Evolutionary conservation across 1,284 basidiomycete species (phyloP).

Genomic region (Malassezia caprae): DNA sequence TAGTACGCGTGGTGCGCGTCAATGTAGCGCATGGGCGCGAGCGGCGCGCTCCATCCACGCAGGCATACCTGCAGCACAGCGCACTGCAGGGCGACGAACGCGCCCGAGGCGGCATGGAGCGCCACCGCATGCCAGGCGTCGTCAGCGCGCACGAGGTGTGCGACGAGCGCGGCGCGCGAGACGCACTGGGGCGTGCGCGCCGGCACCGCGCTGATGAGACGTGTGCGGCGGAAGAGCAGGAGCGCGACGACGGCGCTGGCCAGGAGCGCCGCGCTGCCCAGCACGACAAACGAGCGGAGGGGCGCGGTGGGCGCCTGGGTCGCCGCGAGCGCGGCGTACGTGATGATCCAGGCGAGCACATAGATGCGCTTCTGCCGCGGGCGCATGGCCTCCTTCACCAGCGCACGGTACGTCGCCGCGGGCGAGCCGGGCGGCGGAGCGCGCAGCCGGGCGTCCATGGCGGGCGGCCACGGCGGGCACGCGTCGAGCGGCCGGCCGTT

Average conservation of each 20-base stretch:
- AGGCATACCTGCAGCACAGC: slow-evolving; percentile 3
- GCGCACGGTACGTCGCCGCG: slow-evolving; percentile 9
- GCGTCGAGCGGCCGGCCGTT: background rate
- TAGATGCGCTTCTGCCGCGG: slow-evolving; percentile 31
- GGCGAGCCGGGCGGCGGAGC: slow-evolving; percentile 5
- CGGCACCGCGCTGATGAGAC: background rate
- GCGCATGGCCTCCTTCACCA: slow-evolving; percentile 20
- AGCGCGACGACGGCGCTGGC: slow-evolving; percentile 18
- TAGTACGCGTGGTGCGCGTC: slow-evolving; percentile 28
- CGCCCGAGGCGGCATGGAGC: slow-evolving; percentile 15
- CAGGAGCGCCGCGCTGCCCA: slow-evolving; percentile 16
- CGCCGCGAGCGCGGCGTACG: slow-evolving; percentile 19
- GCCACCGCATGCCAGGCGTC: background rate
- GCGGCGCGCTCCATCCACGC: background rate
- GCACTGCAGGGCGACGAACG: slow-evolving; percentile 17
- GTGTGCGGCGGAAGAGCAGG: slow-evolving; percentile 17
- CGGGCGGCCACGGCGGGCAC: slow-evolving; percentile 2
- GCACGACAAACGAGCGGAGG: slow-evolving; percentile 8
- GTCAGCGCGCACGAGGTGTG: background rate
- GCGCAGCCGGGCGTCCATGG: background rate
- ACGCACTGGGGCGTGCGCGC: background rate
- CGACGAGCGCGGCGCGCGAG: background rate
- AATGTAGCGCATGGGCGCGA: slow-evolving; percentile 23
- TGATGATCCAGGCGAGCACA: slow-evolving; percentile 20
- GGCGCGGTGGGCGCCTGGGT: slow-evolving; percentile 14